Percentiles rank a stretch among this genome's conserved stretches.
phyloP scores from a whole-genome alignment of 78 protist genomes.

The Trichosphaerium sp. region DNA sequence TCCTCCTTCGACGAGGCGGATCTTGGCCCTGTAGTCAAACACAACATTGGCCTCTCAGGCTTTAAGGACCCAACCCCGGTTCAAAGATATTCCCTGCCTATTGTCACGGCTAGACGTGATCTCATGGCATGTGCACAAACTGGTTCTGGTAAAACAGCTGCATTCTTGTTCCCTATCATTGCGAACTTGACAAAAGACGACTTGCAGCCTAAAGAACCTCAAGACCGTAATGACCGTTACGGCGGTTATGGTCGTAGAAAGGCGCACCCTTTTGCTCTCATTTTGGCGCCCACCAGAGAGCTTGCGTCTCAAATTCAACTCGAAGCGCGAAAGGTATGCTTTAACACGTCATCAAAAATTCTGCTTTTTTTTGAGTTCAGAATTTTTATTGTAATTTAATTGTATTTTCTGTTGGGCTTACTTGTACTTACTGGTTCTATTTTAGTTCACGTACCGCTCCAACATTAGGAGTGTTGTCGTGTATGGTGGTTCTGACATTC shows the following conservation, averaged over 20 bases:
- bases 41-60: conserved; percentile 25
- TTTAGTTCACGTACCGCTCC: conserved; percentile 76
- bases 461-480: conserved; percentile 65
- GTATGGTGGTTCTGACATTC: conserved; percentile 95
- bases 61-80: conserved; percentile 88
- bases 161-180: conserved; percentile 70
- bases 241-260: not conserved
- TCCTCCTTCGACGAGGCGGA: conserved; percentile 25
- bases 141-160: conserved; percentile 89
- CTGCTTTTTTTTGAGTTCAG: no score
- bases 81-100: conserved; percentile 85
- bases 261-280: conserved; percentile 46
- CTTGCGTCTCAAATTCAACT: conserved; percentile 83
- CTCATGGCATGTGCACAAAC: conserved; percentile 97
- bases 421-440: no score
- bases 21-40: conserved; percentile 26
- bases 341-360: no score
- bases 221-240: no score
- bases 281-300: conserved; percentile 97
- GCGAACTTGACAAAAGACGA: conserved; percentile 21
- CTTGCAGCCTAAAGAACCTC: conserved; percentile 27
- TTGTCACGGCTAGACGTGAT: conserved; percentile 60
- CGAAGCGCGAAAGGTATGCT: conserved; percentile 71
- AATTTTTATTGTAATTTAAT: no score
- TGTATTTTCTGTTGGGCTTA: not conserved